Evolutionary conservation across 345 rosid genomes (phyloP).

Genomic region (Kernera saxatilis): DNA sequence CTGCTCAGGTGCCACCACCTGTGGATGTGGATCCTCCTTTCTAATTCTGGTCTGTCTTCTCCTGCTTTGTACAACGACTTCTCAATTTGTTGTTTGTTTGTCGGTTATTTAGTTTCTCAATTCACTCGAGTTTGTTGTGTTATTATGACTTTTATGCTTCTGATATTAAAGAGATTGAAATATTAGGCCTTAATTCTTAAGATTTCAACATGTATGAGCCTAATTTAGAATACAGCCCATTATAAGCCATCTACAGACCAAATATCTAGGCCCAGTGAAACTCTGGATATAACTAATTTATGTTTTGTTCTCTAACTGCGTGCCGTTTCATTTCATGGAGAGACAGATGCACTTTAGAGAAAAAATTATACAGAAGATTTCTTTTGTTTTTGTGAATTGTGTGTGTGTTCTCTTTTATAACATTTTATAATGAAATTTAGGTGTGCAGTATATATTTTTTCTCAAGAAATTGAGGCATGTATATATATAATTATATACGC

Average conservation of each 20-base stretch:
- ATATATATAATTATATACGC: too few relatives aligned
- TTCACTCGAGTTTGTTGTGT: neutral
- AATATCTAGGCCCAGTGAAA: neutral
- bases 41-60: neutral
- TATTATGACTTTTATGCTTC: neutral
- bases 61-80: neutral
- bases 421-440: too few relatives aligned
- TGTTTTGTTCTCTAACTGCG: slow-evolving; percentile 1
- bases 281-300: neutral
- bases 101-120: too few relatives aligned
- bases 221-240: neutral
- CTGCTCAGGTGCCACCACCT: slow-evolving; percentile 18
- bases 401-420: neutral
- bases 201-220: neutral
- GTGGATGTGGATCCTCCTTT: neutral
- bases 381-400: too few relatives aligned
- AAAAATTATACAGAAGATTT: neutral
- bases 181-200: neutral
- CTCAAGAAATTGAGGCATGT: too few relatives aligned
- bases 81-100: too few relatives aligned
- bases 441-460: too few relatives aligned
- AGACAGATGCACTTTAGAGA: neutral
- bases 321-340: neutral
- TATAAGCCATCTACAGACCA: neutral
- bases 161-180: neutral